These are phyloP conservation scores for Sporodiniella umbellata DNA, from an alignment of 371 early-diverging fungal species.

Conservation along the genomic window DNA sequence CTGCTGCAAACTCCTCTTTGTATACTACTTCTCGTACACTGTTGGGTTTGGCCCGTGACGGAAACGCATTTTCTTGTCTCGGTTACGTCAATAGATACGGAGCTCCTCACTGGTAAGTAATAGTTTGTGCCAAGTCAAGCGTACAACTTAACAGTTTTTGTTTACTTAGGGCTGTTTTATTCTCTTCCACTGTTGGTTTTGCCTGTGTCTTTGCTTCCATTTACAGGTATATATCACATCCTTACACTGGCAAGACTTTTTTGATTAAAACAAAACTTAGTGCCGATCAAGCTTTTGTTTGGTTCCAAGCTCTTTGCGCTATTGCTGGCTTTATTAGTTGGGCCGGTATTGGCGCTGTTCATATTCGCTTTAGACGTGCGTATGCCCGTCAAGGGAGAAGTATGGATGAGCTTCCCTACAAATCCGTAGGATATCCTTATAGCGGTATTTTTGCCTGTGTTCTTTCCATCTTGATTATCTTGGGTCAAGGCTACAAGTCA, in stretches of 20 bases:
- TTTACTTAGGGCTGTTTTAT: slow-evolving; percentile 42
- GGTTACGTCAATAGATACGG: slow-evolving; percentile 48
- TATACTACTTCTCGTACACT: slow-evolving; percentile 68
- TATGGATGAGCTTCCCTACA: slow-evolving; percentile 69
- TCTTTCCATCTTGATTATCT: slow-evolving; percentile 45
- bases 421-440: slow-evolving; percentile 66
- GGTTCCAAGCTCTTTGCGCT: slow-evolving; percentile 71
- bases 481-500: slow-evolving; percentile 52
- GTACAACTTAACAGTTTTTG: not conserved
- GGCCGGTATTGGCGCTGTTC: slow-evolving; percentile 71
- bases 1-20: slow-evolving; percentile 73
- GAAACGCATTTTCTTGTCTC: slow-evolving; percentile 58
- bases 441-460: slow-evolving; percentile 49
- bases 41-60: slow-evolving; percentile 59
- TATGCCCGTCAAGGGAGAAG: slow-evolving; percentile 67
- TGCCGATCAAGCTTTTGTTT: slow-evolving; percentile 60
- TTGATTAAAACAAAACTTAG: slow-evolving; percentile 17
- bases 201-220: slow-evolving; percentile 49
- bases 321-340: slow-evolving; percentile 78
- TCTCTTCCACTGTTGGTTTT: slow-evolving; percentile 58
- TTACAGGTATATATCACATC: no score
- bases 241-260: no score
- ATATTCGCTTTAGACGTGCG: slow-evolving; percentile 82
- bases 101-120: slow-evolving; percentile 42
- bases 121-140: no score